phyloP scores from a whole-genome alignment of 805 yeast species.

The Saturnispora mendoncae region DNA sequence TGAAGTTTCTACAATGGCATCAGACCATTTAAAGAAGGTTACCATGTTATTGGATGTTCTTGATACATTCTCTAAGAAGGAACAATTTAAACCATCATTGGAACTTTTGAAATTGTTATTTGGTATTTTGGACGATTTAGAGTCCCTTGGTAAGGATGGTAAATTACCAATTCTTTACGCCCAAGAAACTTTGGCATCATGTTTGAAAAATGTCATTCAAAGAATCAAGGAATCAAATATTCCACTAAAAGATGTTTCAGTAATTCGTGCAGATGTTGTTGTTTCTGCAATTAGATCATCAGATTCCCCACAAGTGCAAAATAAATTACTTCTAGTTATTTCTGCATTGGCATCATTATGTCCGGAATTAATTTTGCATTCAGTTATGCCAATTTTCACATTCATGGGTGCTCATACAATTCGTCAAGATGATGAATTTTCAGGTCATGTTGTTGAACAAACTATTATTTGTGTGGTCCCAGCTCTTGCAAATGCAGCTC shows the following conservation, averaged over 20 bases:
- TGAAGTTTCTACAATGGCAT: slow-evolving; percentile 66
- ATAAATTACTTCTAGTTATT: slow-evolving; percentile 72
- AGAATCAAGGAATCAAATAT: slow-evolving; percentile 35
- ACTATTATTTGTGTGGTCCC: slow-evolving; percentile 88
- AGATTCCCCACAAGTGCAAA: slow-evolving; percentile 90
- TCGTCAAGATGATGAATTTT: slow-evolving; percentile 93
- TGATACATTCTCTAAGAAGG: slow-evolving; percentile 36
- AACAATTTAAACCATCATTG: slow-evolving; percentile 22
- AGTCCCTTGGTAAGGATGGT: slow-evolving; percentile 83
- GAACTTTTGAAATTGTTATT: slow-evolving; percentile 38
- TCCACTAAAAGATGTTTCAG: slow-evolving; percentile 44
- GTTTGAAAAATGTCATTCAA: slow-evolving; percentile 65
- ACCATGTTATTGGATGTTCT: slow-evolving; percentile 74
- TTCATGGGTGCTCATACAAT: slow-evolving; percentile 98
- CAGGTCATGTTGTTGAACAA: slow-evolving; percentile 85
- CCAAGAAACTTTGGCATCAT: slow-evolving; percentile 82
- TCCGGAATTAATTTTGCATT: slow-evolving; percentile 86
- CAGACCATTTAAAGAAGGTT: slow-evolving; percentile 65
- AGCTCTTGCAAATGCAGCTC: slow-evolving; percentile 54
- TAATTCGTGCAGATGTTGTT: slow-evolving; percentile 79
- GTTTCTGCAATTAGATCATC: slow-evolving; percentile 88
- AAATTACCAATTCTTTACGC: slow-evolving; percentile 85
- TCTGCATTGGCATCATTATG: slow-evolving; percentile 81
- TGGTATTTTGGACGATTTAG: slow-evolving; percentile 61
- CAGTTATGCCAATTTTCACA: slow-evolving; percentile 99